Base-by-base conservation (phyloP, 768 basidiomycete species). In the Sarcodon sp. region DNA sequence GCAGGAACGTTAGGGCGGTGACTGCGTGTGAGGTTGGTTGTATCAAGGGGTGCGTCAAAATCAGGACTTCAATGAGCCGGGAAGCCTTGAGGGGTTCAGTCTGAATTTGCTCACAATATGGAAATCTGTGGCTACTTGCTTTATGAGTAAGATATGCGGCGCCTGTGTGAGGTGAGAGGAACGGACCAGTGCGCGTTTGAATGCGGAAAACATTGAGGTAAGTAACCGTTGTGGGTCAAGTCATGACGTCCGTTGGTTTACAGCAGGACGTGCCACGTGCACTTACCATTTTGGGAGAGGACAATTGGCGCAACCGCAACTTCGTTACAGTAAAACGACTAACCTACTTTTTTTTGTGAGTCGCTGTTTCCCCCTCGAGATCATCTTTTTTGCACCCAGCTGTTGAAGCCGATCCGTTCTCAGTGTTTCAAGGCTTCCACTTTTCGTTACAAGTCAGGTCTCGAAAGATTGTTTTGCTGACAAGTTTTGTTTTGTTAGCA, bases 1-100 rank as follows among this genome's bases (percentile, higher is more conserved):
- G 79, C 75, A 0, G 82, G 79, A 0, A 82, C 84, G 4, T 73
- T 65, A 0, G 83, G 68, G 44, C 75, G 68, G 58, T 87, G 85
- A 55, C 86, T 88, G 5, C 43, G 38, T 27, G 39, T 27, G 45
- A 9, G 44, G 44, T 35, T 37, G n/a, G 13, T 7, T 12, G 12
- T 33, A 16, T 43, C 18, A 27, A 31, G 15, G 35, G 12, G 35
- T 49, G 46, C 15, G 2, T 9, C 33, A 7, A 15, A 43, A 7
- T n/a, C 10, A 16, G 33, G 37, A 15, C 8, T 8, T 13, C 4
- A 27, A 31, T 27, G 10, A 0, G 47, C 12, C 4, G 43, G 7
- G 7, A 32, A 4, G 2, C 21, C 21, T 27, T n/a, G 11, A 16
- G 33, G 37, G 31, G 7, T 8, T 13, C 4, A n/a, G n/a, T 31